Evolutionary conservation across 306 rosid species (phyloP).

Genomic region (Dryas alaskensis): DNA sequence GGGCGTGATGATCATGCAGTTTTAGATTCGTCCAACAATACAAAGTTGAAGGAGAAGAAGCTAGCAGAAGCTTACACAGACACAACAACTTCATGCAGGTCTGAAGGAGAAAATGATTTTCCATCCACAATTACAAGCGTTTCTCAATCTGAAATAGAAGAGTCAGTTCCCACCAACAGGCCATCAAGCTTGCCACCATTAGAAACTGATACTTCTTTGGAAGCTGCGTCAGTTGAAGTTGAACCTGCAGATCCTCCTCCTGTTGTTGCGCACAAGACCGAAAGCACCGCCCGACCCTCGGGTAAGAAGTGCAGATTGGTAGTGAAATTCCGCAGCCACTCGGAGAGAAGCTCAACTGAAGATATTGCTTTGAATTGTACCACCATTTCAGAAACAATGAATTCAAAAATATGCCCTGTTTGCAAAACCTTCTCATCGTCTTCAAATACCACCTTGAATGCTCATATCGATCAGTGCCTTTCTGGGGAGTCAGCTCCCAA

Average conservation of each 20-base stretch:
- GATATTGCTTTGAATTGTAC: conserved; percentile 43
- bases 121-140: conserved; percentile 44
- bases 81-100: conserved; percentile 35
- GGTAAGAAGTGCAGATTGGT: conserved; percentile 53
- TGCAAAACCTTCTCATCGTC: conserved; percentile 59
- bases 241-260: conserved; percentile 20
- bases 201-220: conserved; percentile 30
- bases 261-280: conserved; percentile 27
- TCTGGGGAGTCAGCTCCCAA: conserved; percentile 50
- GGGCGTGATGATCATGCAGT: conserved; percentile 28
- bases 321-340: conserved; percentile 29
- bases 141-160: conserved; percentile 43
- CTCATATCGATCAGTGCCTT: conserved; percentile 66
- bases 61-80: conserved; percentile 27
- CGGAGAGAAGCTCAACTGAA: conserved; percentile 38
- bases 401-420: conserved; percentile 61
- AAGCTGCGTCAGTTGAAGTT: conserved; percentile 35
- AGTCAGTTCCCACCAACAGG: conserved; percentile 37
- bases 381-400: conserved; percentile 44
- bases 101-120: conserved; percentile 45
- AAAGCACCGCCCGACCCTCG: conserved; percentile 25
- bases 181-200: conserved; percentile 31
- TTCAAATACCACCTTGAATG: conserved; percentile 62
- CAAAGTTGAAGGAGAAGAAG: conserved; percentile 33
- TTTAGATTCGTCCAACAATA: conserved; percentile 16